Percentiles rank a stretch among this genome's conserved stretches.
Evolutionary conservation across 345 rosid genomes (phyloP).

Genomic region (Eutrema japonicum): DNA sequence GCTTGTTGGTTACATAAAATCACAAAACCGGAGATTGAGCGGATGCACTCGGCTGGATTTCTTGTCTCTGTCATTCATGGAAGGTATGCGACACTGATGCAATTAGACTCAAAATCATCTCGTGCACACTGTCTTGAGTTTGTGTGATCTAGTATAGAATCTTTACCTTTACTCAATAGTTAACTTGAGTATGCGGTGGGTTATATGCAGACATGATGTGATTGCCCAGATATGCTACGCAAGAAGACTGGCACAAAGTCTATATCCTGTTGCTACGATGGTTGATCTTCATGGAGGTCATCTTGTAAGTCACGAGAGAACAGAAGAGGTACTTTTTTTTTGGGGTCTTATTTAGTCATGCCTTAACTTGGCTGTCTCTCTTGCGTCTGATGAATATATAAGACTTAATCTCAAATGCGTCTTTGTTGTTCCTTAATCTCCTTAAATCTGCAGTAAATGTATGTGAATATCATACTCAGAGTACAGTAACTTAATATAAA

Average conservation of each 20-base stretch:
- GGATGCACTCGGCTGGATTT: slow-evolving; percentile 69
- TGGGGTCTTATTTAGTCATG: not conserved
- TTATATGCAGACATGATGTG: slow-evolving; percentile 70
- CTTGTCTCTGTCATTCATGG: slow-evolving; percentile 96
- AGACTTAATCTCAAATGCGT: not conserved
- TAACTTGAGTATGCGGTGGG: slow-evolving; percentile 22
- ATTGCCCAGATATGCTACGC: slow-evolving; percentile 91
- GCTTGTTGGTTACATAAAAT: slow-evolving; percentile 96
- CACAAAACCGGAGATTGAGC: slow-evolving; percentile 64
- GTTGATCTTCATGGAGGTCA: slow-evolving; percentile 96
- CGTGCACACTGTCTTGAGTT: not conserved
- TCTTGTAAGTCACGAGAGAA: slow-evolving; percentile 92
- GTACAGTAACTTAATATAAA: not conserved
- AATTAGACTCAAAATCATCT: not conserved
- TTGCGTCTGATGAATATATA: not conserved
- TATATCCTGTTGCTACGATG: slow-evolving; percentile 87
- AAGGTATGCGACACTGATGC: slow-evolving; percentile 54
- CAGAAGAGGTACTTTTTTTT: slow-evolving; percentile 69
- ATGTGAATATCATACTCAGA: slow-evolving; percentile 7
- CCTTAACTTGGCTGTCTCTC: slow-evolving; percentile 25
- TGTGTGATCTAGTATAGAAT: slow-evolving; percentile 3
- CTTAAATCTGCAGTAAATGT: slow-evolving; percentile 3
- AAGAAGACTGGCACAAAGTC: slow-evolving; percentile 78
- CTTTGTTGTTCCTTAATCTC: not conserved
- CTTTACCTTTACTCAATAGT: not conserved